These are phyloP conservation scores for Pistacia vera DNA, from an alignment of 345 rosid species.

Conservation along the genomic window DNA sequence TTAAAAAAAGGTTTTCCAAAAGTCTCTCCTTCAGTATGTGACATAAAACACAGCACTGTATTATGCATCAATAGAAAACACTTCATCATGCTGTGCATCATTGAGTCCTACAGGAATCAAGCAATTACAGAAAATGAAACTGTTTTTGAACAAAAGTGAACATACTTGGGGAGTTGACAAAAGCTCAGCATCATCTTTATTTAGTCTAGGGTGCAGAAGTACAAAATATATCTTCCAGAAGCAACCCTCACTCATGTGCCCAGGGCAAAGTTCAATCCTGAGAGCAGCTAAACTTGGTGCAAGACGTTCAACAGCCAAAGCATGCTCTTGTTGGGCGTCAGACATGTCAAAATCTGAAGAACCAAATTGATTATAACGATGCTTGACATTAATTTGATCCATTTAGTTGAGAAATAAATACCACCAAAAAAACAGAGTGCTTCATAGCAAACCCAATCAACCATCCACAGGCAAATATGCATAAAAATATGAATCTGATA, in stretches of 20 bases:
- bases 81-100: not conserved
- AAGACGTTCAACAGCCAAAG: slow-evolving; percentile 82
- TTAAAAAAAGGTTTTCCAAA: not conserved
- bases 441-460: slow-evolving; percentile 8
- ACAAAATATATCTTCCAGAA: slow-evolving; percentile 98
- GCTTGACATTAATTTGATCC: not conserved
- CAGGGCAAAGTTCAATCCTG: slow-evolving; percentile 88
- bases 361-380: not conserved
- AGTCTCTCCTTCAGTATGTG: not conserved
- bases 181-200: slow-evolving; percentile 71
- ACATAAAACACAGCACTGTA: not conserved
- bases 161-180: slow-evolving; percentile 77
- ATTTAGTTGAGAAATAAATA: not conserved
- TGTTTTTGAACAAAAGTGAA: slow-evolving; percentile 3
- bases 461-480: no score
- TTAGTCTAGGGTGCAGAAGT: slow-evolving; percentile 84
- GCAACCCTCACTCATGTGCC: slow-evolving; percentile 86
- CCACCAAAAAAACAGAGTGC: not conserved
- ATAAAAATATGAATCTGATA: no score
- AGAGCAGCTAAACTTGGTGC: slow-evolving; percentile 83
- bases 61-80: not conserved
- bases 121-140: not conserved
- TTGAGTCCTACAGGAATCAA: not conserved
- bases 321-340: slow-evolving; percentile 94
- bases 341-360: slow-evolving; percentile 84